phyloP scores from a whole-genome alignment of 495 filamentous ascomycete genomes.

The Trichoderma orchidacearum region DNA sequence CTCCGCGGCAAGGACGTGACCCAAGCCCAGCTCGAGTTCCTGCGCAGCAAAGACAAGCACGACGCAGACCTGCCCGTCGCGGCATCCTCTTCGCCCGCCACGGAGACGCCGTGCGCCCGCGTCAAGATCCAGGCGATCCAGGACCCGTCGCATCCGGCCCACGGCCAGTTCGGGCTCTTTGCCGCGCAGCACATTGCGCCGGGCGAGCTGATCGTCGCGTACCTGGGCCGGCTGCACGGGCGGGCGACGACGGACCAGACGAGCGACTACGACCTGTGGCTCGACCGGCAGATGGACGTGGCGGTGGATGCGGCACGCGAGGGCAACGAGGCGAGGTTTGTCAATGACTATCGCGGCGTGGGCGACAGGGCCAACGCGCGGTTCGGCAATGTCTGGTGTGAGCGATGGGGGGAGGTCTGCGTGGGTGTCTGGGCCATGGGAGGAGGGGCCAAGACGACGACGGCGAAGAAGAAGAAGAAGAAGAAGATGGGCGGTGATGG shows the following conservation, averaged over 20 bases:
- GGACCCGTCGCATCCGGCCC: constrained; percentile 43
- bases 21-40: constrained; percentile 17
- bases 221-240: constrained; percentile 47
- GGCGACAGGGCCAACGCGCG: constrained; percentile 39
- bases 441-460: constrained; percentile 34
- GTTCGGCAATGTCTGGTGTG: constrained; percentile 42
- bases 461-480: constrained; percentile 24
- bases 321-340: constrained; percentile 59
- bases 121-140: constrained; percentile 43
- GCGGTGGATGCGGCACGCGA: constrained; percentile 46
- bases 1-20: constrained; percentile 32
- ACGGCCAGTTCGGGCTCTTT: constrained; percentile 52
- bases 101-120: constrained; percentile 25
- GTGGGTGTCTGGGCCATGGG: constrained; percentile 51
- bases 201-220: constrained; percentile 46
- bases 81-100: constrained; percentile 15
- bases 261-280: constrained; percentile 54
- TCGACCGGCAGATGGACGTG: constrained; percentile 42
- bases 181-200: constrained; percentile 42
- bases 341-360: constrained; percentile 64
- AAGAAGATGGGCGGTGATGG: constrained; percentile 18
- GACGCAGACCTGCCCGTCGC: constrained; percentile 12
- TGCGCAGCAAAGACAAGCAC: constrained; percentile 21
- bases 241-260: constrained; percentile 17
- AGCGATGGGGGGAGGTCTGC: constrained; percentile 27